Base-by-base conservation (phyloP, 2,329 filamentous ascomycete species). In the Talaromyces marneffei region DNA sequence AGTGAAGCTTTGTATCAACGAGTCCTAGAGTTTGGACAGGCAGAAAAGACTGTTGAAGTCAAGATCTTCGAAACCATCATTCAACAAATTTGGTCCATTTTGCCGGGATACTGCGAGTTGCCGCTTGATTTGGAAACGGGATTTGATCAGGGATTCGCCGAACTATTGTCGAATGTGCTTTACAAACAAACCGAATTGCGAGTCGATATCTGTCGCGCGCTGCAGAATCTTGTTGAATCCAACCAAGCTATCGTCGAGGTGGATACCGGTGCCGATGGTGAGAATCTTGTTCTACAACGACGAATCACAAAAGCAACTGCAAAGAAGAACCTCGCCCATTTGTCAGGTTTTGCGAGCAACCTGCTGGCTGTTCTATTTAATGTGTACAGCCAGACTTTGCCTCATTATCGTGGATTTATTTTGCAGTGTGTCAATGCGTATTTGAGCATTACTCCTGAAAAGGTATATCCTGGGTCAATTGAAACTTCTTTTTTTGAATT, bases 41-140 rank as follows among this genome's bases (percentile, higher is more conserved):
- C 85, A 14, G 90, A 93, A 71, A 97, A 96, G 81, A 94, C 91
- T 0, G 92, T 96, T 83, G 92, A 97, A 74, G 85, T 94, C 71
- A 99, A 99, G 81, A 95, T 99, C 62, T 99, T 94, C 72, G 93
- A 99, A 77, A 97, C 94, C 0, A 81, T 99, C 4, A 91, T 99
- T 8, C 89, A 95, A 67, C 94, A 99, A 72, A 92, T 93, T 44
- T 99, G 94, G 94, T 91, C 91, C 0, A 88, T 90, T 57, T 82
- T 99, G 16, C 93, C 94, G 0, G 94, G 94, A 1, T 99, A 97
- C 78, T 97, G 94, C 74, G 91, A 97, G 72, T 79, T 97, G 59
- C 93, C 94, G 1, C 77, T 96, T 37, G 94, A 99, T 71, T 71
- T 93, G 44, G 78, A 76, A 4, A 80, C 87, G 64, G 82, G 90